Conservation (phyloP, 768 basidiomycete species). For the Daedaleopsis nitida region DNA sequence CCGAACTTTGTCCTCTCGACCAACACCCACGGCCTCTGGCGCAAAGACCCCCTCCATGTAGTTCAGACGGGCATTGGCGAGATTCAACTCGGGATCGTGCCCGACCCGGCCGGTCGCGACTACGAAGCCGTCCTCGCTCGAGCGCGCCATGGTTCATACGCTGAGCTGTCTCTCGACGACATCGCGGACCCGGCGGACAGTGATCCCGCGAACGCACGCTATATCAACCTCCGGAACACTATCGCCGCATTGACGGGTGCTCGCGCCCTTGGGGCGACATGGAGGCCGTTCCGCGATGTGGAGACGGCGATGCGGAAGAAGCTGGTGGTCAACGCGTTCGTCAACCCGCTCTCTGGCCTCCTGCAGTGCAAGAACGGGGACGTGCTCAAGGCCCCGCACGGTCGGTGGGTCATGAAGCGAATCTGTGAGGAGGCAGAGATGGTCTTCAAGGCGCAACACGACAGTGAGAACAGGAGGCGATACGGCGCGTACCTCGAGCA, state of each 20-base stretch:
- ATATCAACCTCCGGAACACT: conserved; percentile 67
- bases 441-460: conserved; percentile 58
- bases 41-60: conserved; percentile 51
- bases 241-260: conserved; percentile 62
- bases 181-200: conserved; percentile 40
- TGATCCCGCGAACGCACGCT: conserved; percentile 36
- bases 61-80: conserved; percentile 72
- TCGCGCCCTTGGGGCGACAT: conserved; percentile 57
- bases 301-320: conserved; percentile 76
- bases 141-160: conserved; percentile 36
- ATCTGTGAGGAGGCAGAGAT: conserved; percentile 74
- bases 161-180: conserved; percentile 52
- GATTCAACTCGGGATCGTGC: conserved; percentile 79
- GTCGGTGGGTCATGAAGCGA: conserved; percentile 45
- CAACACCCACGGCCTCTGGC: conserved; percentile 79
- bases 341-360: conserved; percentile 87
- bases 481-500: conserved; percentile 17
- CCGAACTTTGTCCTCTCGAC: conserved; percentile 86
- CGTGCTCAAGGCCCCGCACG: conserved; percentile 50
- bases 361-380: conserved; percentile 81
- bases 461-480: conserved; percentile 27
- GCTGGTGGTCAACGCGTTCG: conserved; percentile 75
- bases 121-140: conserved; percentile 52
- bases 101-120: conserved; percentile 62
- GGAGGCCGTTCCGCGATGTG: conserved; percentile 67